Base-by-base conservation (phyloP, 2,329 filamentous ascomycete species). In the Cytospora leucostoma region DNA sequence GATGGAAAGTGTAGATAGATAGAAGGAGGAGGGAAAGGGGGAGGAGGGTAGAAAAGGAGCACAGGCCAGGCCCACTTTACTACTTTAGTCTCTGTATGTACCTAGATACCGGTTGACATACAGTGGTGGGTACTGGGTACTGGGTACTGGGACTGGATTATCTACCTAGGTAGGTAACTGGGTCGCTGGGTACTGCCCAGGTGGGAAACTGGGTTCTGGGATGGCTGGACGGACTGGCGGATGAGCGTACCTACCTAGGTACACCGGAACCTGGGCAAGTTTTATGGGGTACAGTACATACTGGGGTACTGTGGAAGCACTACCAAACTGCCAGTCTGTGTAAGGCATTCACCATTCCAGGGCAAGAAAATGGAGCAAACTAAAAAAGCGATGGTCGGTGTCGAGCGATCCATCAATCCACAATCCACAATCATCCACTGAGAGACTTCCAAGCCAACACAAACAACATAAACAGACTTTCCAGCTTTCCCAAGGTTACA, bases 331-430 rank as follows among this genome's bases (percentile, higher is more conserved):
- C 34, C 52, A 38, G 33, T 32, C 37, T 47, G 44, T 6, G n/a
- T 6, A 37, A 19, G n/a, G 44, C 44, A 44, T 44, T n/a, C 17
- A 10, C 17, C 17, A 19, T 19, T 44, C 47, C 35, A 13, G 53
- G 51, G 34, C 34, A 53, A 47, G 35, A 44, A 44, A 47, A 62
- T 37, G 53, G 37, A 47, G 54, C 32, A 34, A 47, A 47, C 47
- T 49, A 54, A 47, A 55, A 37, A 61, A 52, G 51, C 44, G 58
- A 61, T n/a, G 51, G 58, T 61, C 59, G 59, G 59, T 61, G 59
- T 61, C 54, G 37, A 61, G 56, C 56, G 56, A 59, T 17, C 38
- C 15, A 40, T 40, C 38, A 13, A 40, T 40, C 38, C 8, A 47
- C 7, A 27, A 27, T n/a, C 27, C 4, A 27, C 27, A 27, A 4